These are phyloP conservation scores for Gracilaria vermiculophylla DNA, from an alignment of 23 red algal genomes.

Conservation along the genomic window DNA sequence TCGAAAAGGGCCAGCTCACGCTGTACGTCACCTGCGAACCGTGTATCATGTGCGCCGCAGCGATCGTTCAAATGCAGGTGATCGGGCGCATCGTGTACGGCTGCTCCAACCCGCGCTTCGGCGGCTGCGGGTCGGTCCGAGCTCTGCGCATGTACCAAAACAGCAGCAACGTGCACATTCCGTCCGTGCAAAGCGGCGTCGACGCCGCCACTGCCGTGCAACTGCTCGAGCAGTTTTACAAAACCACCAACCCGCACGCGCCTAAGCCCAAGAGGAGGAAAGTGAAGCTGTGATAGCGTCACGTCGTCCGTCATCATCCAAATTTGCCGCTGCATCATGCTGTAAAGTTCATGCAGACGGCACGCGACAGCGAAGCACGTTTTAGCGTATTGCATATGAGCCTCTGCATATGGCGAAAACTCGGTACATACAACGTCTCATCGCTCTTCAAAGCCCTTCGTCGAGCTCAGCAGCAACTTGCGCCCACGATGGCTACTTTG, in stretches of 20 bases:
- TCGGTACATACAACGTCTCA: background rate
- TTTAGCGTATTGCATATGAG: no score
- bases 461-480: no score
- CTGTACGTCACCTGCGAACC: slow-evolving; percentile 97
- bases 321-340: no score
- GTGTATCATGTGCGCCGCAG: slow-evolving; percentile 97
- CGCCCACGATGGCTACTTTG: no score
- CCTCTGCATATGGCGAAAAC: no score
- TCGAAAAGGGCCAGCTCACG: slow-evolving; percentile 25
- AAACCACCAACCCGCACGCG: slow-evolving; percentile 69
- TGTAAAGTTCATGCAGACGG: no score
- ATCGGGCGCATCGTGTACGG: slow-evolving; percentile 75
- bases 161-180: slow-evolving; percentile 21
- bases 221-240: slow-evolving; percentile 83
- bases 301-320: no score
- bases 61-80: slow-evolving; percentile 60
- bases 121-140: slow-evolving; percentile 91
- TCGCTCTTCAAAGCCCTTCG: no score
- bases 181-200: slow-evolving; percentile 51
- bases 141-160: slow-evolving; percentile 3
- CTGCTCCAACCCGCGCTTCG: slow-evolving; percentile 91
- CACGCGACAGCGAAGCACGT: background rate
- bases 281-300: background rate
- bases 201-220: slow-evolving; percentile 65
- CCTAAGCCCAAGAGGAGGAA: slow-evolving; percentile 72